Conservation (phyloP, 768 basidiomycete species). For the Mycena crocata region DNA sequence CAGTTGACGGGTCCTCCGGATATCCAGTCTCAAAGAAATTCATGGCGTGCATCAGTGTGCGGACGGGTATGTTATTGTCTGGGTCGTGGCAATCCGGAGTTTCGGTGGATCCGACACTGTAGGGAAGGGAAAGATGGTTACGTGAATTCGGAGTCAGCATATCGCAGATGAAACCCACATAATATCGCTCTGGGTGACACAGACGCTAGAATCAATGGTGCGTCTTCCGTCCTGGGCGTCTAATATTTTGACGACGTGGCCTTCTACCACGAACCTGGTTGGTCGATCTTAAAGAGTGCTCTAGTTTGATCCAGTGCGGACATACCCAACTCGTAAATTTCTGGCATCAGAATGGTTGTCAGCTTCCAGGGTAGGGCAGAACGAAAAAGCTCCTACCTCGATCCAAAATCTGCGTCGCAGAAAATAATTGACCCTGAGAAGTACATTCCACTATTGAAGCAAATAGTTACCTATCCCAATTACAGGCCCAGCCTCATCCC, state of each 20-base stretch:
- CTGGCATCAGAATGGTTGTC: background rate
- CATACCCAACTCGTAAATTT: background rate
- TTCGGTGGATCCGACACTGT: too few relatives aligned
- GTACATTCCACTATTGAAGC: background rate
- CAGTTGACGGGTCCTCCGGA: too few relatives aligned
- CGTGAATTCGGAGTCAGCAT: too few relatives aligned
- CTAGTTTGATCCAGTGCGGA: background rate
- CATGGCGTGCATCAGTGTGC: too few relatives aligned
- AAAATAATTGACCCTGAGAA: background rate
- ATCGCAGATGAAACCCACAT: too few relatives aligned
- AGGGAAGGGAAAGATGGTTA: too few relatives aligned
- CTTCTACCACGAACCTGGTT: background rate
- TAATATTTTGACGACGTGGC: background rate
- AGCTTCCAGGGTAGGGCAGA: background rate
- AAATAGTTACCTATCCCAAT: conserved; percentile 2
- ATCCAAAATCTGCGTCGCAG: background rate
- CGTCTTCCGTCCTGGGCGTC: background rate
- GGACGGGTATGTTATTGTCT: too few relatives aligned
- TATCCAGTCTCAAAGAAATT: too few relatives aligned
- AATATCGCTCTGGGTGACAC: background rate
- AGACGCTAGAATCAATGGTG: background rate
- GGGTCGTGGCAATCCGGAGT: too few relatives aligned
- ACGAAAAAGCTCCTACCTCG: background rate
- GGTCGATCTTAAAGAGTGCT: too few relatives aligned
- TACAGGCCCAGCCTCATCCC: background rate